Evolutionary conservation across 306 rosid species (phyloP), one percentile per base, ranked within the genome.

Genomic region (Astragalus membranaceus): DNA sequence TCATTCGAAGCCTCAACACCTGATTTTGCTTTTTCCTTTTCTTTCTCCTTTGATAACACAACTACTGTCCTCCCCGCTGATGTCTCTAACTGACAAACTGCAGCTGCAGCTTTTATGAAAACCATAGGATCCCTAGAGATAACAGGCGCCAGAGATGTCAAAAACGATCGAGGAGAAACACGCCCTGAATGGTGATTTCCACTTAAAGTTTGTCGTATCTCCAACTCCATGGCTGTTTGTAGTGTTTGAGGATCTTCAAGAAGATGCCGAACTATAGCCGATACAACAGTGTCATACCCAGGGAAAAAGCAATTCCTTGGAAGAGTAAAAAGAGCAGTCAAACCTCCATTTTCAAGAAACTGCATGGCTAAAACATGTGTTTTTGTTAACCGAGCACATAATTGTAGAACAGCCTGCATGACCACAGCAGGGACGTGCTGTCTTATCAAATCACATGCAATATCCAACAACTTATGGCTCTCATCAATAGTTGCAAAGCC

Each of bases 181-280:
- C 97, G 95, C 61, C 92, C 99, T 49, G 92, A 74, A 76, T 85
- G 97, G 23, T 95, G 84, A 76, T 88, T 94, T 71, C 92, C 95
- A 75, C 85, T 81, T 79, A 91, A 87, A 63, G 82, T 80, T 79
- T 95, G 99, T 0, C 91, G 86, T 77, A 95, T 91, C 82, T 91
- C 99, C 84, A 86, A 86, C 67, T 95, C 99, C 97, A 95, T 95
- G 35, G 97, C 97, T 44, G 86, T 86, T 82, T 95, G 99, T 70
- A 95, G 86, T 15, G 99, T 95, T 61, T 95, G 99, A 17, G 96
- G 99, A 82, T 95, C 99, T 86, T 95, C 99, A 66, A 95, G 96
- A 59, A 95, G 97, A 87, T 91, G 99, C 11, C 95, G 92, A 65
- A 95, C 96, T 73, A 95, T 89, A 76, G 96, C 91, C 72, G 99